Base-by-base conservation (phyloP, 495 filamentous ascomycete species). In the Thozetella sp. region DNA sequence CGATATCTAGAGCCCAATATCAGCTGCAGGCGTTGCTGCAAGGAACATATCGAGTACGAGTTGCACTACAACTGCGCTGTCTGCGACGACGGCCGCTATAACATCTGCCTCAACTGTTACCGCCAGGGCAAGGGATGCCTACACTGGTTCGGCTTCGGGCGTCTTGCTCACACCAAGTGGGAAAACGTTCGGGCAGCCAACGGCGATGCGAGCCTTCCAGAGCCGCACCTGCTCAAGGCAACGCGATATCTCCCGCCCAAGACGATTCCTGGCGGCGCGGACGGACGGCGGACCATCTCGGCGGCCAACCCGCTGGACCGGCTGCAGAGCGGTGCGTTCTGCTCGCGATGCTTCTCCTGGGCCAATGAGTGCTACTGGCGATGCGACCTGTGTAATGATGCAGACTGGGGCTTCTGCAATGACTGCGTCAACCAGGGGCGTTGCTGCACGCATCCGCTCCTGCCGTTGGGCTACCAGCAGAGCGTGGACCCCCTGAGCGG, bases 391-490 rank as follows among this genome's bases (percentile, higher is more conserved):
- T 97, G 93, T 73, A 96, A 96, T 64, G 88, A 93, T 55, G 93
- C 90, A 24, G 92, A 93, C 65, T 97, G 93, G 93, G 93, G 93
- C 0, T 97, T 91, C 65, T 97, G 93, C 74, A 88, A 89, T 59
- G 67, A 73, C 57, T 97, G 93, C 67, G 91, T 96, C 25, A 91
- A 91, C 50, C 85, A 86, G 70, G 90, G 88, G 13, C 79, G 79
- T 46, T 87, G 85, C 62, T 97, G 93, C 74, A 90, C 86, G 0
- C 93, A 97, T 66, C 76, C 87, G 0, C 75, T 97, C 0, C 76
- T 94, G 1, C 90, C 93, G 2, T 73, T 93, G 12, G 67, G 72
- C 6, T 82, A 80, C 55, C 60, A 66, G 23, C 55, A 65, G 19
- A 60, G 69, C 3, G 23, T 46, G 15, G n/a, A 48, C 19, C 57